Percentiles rank a stretch among this genome's conserved stretches.
Evolutionary conservation across 2,329 filamentous ascomycete genomes (phyloP).

Genomic region (Incumbomyces lentus): DNA sequence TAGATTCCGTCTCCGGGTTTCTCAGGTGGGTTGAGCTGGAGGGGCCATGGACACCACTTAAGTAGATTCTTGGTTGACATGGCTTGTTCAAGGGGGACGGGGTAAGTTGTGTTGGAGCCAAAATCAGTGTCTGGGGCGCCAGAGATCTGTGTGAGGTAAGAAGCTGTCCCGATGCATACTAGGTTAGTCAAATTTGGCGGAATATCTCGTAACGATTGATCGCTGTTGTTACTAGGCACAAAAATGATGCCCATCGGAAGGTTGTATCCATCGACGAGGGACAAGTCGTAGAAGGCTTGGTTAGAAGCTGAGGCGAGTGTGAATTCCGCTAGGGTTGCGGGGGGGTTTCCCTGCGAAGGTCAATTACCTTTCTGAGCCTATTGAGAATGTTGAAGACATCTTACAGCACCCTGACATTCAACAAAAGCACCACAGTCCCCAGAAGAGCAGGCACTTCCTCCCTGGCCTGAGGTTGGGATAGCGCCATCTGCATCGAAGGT

Average conservation of each 20-base stretch:
- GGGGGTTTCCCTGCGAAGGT: slow-evolving; percentile 52
- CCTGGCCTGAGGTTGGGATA: slow-evolving; percentile 36
- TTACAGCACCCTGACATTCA: slow-evolving; percentile 58
- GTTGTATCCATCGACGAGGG: slow-evolving; percentile 77
- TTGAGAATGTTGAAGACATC: slow-evolving; percentile 22
- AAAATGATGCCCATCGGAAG: slow-evolving; percentile 38
- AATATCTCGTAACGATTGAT: slow-evolving; percentile 50
- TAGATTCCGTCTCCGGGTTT: slow-evolving; percentile 68
- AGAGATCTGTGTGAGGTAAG: slow-evolving; percentile 41
- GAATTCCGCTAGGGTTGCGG: slow-evolving; percentile 71
- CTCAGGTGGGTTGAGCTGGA: slow-evolving; percentile 57
- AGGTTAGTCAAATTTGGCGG: slow-evolving; percentile 68
- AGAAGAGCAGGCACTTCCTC: slow-evolving; percentile 54
- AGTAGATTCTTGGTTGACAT: slow-evolving; percentile 48
- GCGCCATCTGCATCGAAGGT: slow-evolving; percentile 58
- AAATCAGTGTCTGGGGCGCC: slow-evolving; percentile 47
- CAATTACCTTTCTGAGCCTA: slow-evolving; percentile 4
- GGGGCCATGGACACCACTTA: slow-evolving; percentile 71
- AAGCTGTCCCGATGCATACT: slow-evolving; percentile 62
- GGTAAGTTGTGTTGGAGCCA: slow-evolving; percentile 55
- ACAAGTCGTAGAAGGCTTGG: slow-evolving; percentile 76
- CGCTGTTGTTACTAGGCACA: slow-evolving; percentile 40
- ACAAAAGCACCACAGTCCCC: slow-evolving; percentile 66
- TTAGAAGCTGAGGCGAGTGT: slow-evolving; percentile 49
- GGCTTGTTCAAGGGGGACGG: slow-evolving; percentile 55